phyloP scores from a whole-genome alignment of 2,329 filamentous ascomycete genomes.

The Pseudopyricularia cyperi region DNA sequence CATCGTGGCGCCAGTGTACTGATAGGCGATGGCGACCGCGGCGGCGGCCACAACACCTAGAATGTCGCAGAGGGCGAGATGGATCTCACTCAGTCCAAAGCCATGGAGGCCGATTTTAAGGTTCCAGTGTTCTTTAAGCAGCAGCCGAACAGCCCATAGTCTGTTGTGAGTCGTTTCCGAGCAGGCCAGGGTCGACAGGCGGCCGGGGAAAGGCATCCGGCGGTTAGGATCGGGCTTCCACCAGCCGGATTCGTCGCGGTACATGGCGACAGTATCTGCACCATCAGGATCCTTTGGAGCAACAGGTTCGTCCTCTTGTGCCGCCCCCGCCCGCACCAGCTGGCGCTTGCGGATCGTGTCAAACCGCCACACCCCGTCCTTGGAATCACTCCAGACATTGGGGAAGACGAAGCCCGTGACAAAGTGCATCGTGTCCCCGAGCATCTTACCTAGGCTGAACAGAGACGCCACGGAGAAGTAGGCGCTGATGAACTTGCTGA shows the following conservation, averaged over 20 bases:
- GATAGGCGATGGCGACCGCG: slow-evolving; percentile 46
- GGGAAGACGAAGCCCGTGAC: slow-evolving; percentile 60
- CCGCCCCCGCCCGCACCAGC: slow-evolving; percentile 3
- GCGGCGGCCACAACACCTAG: slow-evolving; percentile 42
- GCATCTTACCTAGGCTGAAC: slow-evolving; percentile 60
- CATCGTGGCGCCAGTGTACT: slow-evolving; percentile 43
- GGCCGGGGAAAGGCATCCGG: slow-evolving; percentile 25
- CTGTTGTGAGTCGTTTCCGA: slow-evolving; percentile 11
- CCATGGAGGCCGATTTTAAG: slow-evolving; percentile 38
- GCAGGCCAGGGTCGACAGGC: slow-evolving; percentile 17
- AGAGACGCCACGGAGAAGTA: slow-evolving; percentile 76
- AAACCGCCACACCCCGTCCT: slow-evolving; percentile 30
- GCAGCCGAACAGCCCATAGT: slow-evolving; percentile 37
- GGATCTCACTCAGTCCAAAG: slow-evolving; percentile 26
- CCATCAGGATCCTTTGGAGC: too few relatives aligned
- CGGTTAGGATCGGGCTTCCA: slow-evolving; percentile 15
- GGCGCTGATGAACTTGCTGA: slow-evolving; percentile 71
- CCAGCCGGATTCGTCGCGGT: slow-evolving; percentile 4
- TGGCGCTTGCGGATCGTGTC: slow-evolving; percentile 27
- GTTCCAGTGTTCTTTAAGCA: slow-evolving; percentile 38
- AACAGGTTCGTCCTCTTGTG: not conserved
- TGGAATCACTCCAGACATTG: slow-evolving; percentile 42
- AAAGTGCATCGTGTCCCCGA: slow-evolving; percentile 59
- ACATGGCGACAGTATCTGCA: not conserved
- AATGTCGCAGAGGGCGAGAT: slow-evolving; percentile 43